Percentiles rank a stretch among this genome's conserved stretches.
phyloP scores from a whole-genome alignment of 1,284 basidiomycete species.

The Heimioporus retisporus region DNA sequence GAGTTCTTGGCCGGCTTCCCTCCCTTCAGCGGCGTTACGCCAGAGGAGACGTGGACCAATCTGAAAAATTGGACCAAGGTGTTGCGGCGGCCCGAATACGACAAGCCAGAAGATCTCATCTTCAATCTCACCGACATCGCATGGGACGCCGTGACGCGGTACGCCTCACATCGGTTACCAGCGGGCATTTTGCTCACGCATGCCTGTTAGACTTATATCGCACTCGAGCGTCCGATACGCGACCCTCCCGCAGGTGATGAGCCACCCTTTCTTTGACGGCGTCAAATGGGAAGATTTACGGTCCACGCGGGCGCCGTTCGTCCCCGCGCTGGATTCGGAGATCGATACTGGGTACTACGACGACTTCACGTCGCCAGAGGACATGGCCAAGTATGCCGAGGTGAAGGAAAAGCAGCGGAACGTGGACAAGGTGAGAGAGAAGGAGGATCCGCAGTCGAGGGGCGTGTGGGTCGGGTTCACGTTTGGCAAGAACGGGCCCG shows the following conservation, averaged over 20 bases:
- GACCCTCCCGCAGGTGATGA: constrained; percentile 78
- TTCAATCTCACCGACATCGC: constrained; percentile 97
- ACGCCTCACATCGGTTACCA: constrained; percentile 25
- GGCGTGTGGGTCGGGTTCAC: constrained; percentile 99
- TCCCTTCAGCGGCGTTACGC: constrained; percentile 95
- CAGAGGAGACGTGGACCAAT: constrained; percentile 99
- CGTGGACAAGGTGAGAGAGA: constrained; percentile 93
- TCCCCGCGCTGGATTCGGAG: constrained; percentile 96
- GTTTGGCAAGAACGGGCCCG: constrained; percentile 90
- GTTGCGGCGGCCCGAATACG: constrained; percentile 93
- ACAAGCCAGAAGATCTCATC: constrained; percentile 95
- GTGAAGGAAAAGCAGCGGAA: constrained; percentile 98
- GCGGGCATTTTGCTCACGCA: constrained; percentile 15
- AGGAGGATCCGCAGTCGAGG: constrained; percentile 77
- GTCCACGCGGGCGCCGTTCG: constrained; percentile 89
- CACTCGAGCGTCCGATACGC: constrained; percentile 86
- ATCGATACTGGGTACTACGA: constrained; percentile 99
- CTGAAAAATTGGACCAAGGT: constrained; percentile 98
- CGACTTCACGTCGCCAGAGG: constrained; percentile 92
- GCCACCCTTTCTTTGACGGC: constrained; percentile 88
- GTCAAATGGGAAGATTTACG: constrained; percentile 87
- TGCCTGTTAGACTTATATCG: constrained; percentile 65
- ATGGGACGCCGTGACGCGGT: constrained; percentile 97
- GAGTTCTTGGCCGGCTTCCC: constrained; percentile 99
- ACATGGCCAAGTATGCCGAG: constrained; percentile 99